These are phyloP conservation scores for Rubia tinctorum DNA, from an alignment of 305 asterid genomes.

Conservation along the genomic window DNA sequence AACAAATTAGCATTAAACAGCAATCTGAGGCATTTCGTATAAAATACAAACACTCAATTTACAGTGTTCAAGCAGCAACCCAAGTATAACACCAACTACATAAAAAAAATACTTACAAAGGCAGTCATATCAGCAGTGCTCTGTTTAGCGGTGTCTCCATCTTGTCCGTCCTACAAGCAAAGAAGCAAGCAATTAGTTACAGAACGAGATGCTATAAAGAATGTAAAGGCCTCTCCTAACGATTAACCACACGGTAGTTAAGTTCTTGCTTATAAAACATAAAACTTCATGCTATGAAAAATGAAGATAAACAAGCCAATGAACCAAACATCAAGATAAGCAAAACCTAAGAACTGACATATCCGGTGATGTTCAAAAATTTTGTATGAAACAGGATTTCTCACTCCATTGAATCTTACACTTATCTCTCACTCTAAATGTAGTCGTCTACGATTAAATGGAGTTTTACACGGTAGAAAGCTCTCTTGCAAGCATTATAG, in stretches of 20 bases:
- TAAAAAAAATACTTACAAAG: slow-evolving; percentile 56
- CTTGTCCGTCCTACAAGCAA: slow-evolving; percentile 75
- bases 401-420: neutral
- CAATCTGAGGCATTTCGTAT: no score
- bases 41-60: no score
- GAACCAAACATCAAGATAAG: no score
- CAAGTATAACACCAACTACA: neutral
- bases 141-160: slow-evolving; percentile 66
- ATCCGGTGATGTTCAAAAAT: neutral
- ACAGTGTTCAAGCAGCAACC: no score
- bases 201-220: neutral
- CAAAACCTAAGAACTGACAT: neutral
- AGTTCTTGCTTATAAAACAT: neutral
- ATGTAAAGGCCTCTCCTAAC: neutral
- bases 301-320: neutral
- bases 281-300: neutral
- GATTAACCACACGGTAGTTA: neutral
- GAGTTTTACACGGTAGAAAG: neutral
- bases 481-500: neutral
- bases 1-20: neutral
- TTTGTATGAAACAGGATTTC: slow-evolving; percentile 5
- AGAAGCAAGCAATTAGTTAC: slow-evolving; percentile 9
- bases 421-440: no score
- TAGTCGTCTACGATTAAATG: neutral
- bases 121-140: slow-evolving; percentile 88